Evolutionary conservation across 331 rosid species (phyloP).

Genomic region (Quercus phellos): DNA sequence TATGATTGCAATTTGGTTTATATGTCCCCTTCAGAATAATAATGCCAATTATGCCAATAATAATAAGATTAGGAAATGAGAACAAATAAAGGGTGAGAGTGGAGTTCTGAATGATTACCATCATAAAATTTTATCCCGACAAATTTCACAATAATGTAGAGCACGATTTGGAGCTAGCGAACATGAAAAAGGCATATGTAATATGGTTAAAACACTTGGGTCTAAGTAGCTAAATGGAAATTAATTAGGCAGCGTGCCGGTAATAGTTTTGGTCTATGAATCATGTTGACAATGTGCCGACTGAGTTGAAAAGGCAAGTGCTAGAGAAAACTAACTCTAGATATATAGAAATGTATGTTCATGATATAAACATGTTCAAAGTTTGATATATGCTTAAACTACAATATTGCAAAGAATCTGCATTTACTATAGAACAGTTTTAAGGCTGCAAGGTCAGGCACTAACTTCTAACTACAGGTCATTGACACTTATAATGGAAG

Average conservation of each 20-base stretch:
- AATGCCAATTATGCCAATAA: conserved; percentile 37
- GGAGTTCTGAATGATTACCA: conserved; percentile 41
- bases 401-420: no score
- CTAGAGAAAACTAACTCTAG: not conserved
- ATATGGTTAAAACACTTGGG: not conserved
- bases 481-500: no score
- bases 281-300: not conserved
- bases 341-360: not conserved
- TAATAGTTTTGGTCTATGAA: not conserved
- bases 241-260: not conserved
- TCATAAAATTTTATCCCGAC: conserved; percentile 21
- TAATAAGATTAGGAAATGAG: conserved; percentile 46
- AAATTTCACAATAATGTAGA: conserved; percentile 32
- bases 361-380: no score
- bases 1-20: conserved; percentile 44
- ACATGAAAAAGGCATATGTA: not conserved
- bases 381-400: no score
- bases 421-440: not conserved
- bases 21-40: conserved; percentile 40
- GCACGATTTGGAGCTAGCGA: not conserved
- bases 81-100: conserved; percentile 40
- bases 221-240: no score
- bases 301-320: not conserved
- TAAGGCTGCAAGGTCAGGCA: not conserved
- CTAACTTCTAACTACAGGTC: no score